phyloP scores from a whole-genome alignment of 768 basidiomycete genomes.

The Multifurca ochricompacta region DNA sequence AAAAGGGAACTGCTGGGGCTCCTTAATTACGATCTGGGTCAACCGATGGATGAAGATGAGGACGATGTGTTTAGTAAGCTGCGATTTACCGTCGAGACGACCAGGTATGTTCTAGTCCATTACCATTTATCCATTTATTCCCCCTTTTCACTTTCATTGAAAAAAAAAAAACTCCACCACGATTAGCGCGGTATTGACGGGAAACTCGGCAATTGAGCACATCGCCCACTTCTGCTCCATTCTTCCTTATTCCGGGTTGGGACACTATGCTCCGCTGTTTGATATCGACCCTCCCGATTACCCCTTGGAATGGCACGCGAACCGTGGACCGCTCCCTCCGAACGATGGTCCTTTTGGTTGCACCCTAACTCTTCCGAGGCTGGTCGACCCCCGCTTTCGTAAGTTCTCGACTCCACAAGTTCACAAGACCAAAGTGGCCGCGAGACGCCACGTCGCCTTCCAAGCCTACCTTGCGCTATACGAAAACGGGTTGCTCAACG shows the following conservation, averaged over 20 bases:
- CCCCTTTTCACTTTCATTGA: neutral
- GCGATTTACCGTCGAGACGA: constrained; percentile 45
- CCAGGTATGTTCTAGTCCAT: constrained; percentile 42
- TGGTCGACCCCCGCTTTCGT: constrained; percentile 32
- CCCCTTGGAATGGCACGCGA: constrained; percentile 52
- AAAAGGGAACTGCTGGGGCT: constrained; percentile 27
- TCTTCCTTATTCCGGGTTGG: constrained; percentile 45
- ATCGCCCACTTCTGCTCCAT: constrained; percentile 68
- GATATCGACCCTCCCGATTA: constrained; percentile 62
- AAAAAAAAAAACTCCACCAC: neutral
- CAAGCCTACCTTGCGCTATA: constrained; percentile 58
- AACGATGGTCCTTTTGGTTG: constrained; percentile 59
- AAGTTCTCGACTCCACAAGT: constrained; percentile 40
- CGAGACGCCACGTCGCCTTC: constrained; percentile 65
- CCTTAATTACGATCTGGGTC: constrained; percentile 26
- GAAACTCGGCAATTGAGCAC: constrained; percentile 60
- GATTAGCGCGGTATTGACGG: constrained; percentile 61
- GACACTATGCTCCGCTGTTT: constrained; percentile 49
- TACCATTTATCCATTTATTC: neutral
- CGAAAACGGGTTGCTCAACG: constrained; percentile 51
- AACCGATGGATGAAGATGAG: constrained; percentile 23
- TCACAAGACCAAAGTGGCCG: constrained; percentile 51
- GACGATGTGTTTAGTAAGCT: no score
- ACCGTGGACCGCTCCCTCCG: constrained; percentile 20
- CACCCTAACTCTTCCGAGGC: constrained; percentile 54